Percentiles rank a stretch among this genome's conserved stretches.
These are phyloP conservation scores for California macrophylla DNA, from an alignment of 441 rosid genomes.

Conservation along the genomic window DNA sequence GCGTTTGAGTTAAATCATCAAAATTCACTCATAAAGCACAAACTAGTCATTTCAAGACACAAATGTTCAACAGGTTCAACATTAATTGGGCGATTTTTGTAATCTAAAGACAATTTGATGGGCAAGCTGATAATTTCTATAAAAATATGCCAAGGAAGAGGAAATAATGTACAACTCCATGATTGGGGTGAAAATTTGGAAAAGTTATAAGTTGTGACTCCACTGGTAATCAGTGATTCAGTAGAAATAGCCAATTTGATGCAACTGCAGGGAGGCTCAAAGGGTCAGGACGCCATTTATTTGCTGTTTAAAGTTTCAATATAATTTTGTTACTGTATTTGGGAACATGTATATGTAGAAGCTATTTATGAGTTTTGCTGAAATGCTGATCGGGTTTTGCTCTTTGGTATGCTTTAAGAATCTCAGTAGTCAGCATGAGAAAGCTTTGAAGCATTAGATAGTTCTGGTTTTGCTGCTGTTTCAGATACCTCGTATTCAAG, in stretches of 20 bases:
- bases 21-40: not conserved
- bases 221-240: no score
- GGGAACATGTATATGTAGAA: not conserved
- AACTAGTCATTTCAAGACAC: not conserved
- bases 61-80: not conserved
- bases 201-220: not conserved
- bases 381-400: not conserved
- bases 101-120: not conserved
- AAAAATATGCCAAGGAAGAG: not conserved
- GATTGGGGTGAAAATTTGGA: not conserved
- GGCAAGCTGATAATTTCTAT: not conserved
- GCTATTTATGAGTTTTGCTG: no score
- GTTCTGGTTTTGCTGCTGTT: not conserved
- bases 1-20: not conserved
- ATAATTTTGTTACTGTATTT: not conserved
- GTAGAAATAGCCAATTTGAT: no score
- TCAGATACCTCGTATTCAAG: not conserved
- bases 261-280: not conserved
- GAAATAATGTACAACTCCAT: not conserved
- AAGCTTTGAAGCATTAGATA: not conserved
- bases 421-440: not conserved
- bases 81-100: not conserved
- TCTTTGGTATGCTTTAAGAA: not conserved
- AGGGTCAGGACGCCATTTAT: not conserved
- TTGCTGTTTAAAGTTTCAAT: not conserved